Evolutionary conservation across 345 rosid genomes (phyloP), one percentile per base, ranked within the genome.

Genomic region (Diplotaxis tenuifolia): DNA sequence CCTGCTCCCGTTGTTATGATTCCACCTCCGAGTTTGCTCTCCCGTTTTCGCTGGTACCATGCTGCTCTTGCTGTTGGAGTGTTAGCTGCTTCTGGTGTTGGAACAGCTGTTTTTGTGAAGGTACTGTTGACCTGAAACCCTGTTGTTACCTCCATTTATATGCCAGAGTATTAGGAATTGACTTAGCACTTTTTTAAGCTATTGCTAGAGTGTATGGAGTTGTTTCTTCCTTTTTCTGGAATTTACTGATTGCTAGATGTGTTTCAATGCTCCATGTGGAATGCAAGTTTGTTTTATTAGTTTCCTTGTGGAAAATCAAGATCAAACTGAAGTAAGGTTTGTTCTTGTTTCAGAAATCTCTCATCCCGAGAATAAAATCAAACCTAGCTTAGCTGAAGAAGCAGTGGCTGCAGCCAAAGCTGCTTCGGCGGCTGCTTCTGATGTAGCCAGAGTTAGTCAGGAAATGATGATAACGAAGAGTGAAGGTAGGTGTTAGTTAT

Each of bases 351-450:
- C 83, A 95, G 99, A 90, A 86, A 34, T 32, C 89, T 74, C 62
- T 92, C 79, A 50, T 89, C 53, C 97, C 99, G 42, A 81, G 91
- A 79, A 78, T 95, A 64, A 95, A 86, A 72, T 87, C 89, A 88
- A 86, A 75, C 92, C 97, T 65, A 92, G 85, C 82, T 72, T 86
- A 78, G 90, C 85, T 53, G 99, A 95, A 77, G 98, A 90, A 74
- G 93, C 98, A 55, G 96, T 92, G 7, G 91, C 92, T 15, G 99
- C 97, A 55, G 94, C 97, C 49, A 95, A 90, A 84, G 75, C 97
- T 68, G 98, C 98, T 9, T 91, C 98, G 7, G 89, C 87, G 1
- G 96, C 98, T 1, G 96, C 98, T 56, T 81, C 92, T 65, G 98
- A 92, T 77, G 91, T 90, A 70, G 96, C 98, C 60, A 92, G 87